phyloP scores from a whole-genome alignment of 2,329 filamentous ascomycete species.

The Calonectria ilicicola region DNA sequence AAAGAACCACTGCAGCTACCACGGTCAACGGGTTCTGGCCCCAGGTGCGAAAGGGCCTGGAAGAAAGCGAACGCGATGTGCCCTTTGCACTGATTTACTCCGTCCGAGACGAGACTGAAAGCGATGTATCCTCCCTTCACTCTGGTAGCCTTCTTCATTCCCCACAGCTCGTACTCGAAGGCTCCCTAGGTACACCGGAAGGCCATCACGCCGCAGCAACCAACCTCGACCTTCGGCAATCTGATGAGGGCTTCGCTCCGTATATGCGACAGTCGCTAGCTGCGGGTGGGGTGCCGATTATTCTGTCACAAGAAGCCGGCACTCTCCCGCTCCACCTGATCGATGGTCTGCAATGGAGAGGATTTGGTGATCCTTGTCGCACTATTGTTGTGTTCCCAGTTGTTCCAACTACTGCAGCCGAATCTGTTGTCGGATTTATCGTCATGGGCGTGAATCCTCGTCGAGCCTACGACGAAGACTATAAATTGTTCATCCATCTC shows the following conservation, averaged over 20 bases:
- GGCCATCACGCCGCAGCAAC: constrained; percentile 72
- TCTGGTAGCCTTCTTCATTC: constrained; percentile 73
- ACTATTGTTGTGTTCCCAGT: constrained; percentile 83
- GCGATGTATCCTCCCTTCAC: constrained; percentile 78
- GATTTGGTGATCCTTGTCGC: constrained; percentile 77
- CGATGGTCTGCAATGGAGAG: constrained; percentile 75
- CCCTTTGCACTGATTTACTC: constrained; percentile 85
- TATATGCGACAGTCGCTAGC: constrained; percentile 81
- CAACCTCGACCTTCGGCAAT: constrained; percentile 76
- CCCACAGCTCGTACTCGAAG: constrained; percentile 77
- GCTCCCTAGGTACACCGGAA: constrained; percentile 74
- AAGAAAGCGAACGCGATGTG: constrained; percentile 80
- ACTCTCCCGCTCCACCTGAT: constrained; percentile 75
- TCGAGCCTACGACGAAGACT: constrained; percentile 84
- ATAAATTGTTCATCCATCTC: constrained; percentile 81
- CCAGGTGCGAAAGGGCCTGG: constrained; percentile 75
- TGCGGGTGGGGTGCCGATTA: constrained; percentile 72
- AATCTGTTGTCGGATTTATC: constrained; percentile 81
- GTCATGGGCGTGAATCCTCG: constrained; percentile 84
- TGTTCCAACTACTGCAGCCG: constrained; percentile 77
- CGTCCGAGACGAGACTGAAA: constrained; percentile 76
- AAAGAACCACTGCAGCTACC: constrained; percentile 78
- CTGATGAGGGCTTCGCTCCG: constrained; percentile 79
- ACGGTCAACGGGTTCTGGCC: constrained; percentile 81
- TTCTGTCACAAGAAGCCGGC: constrained; percentile 75